A percentile compares a stretch with the other conserved stretches of the same genome.
Conservation (phyloP, 1,139 yeast genomes). For the Diutina sp. region DNA sequence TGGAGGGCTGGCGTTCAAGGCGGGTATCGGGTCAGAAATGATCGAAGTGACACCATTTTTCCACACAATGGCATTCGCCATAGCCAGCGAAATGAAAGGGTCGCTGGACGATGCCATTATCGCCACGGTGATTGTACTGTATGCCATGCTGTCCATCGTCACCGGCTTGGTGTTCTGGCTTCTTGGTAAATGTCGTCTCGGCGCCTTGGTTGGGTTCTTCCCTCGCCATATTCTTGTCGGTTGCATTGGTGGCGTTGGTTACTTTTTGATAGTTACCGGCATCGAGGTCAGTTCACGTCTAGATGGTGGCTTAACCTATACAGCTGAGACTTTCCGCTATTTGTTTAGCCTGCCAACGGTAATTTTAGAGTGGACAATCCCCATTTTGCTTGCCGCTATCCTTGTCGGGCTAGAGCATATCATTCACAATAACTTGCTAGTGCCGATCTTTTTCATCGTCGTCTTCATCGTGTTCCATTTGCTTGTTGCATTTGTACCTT, state of each 20-base stretch:
- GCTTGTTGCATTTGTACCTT: constrained; percentile 51
- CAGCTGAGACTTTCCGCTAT: constrained; percentile 37
- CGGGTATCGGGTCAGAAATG: constrained; percentile 96
- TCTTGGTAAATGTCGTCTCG: constrained; percentile 69
- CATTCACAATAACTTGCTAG: constrained; percentile 60
- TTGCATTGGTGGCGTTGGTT: constrained; percentile 97
- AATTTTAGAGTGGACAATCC: constrained; percentile 60
- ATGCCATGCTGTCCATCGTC: constrained; percentile 68
- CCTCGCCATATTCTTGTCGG: constrained; percentile 95
- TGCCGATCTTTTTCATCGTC: constrained; percentile 68
- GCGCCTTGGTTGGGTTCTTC: constrained; percentile 84
- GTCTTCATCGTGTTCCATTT: constrained; percentile 63
- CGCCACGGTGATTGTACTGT: constrained; percentile 80
- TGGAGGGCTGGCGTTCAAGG: constrained; percentile 81
- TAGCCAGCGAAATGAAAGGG: constrained; percentile 33
- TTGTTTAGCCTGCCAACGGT: constrained; percentile 26
- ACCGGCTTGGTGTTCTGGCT: constrained; percentile 74
- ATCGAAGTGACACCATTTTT: constrained; percentile 96
- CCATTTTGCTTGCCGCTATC: constrained; percentile 47
- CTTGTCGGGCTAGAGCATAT: constrained; percentile 52
- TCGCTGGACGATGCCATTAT: constrained; percentile 49
- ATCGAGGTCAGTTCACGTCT: constrained; percentile 77
- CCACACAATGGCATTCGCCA: constrained; percentile 82
- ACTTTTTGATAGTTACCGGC: constrained; percentile 81
- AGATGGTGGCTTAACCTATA: constrained; percentile 60